Evolutionary conservation across 768 basidiomycete species (phyloP).

Genomic region (Tricholoma saponaceum): DNA sequence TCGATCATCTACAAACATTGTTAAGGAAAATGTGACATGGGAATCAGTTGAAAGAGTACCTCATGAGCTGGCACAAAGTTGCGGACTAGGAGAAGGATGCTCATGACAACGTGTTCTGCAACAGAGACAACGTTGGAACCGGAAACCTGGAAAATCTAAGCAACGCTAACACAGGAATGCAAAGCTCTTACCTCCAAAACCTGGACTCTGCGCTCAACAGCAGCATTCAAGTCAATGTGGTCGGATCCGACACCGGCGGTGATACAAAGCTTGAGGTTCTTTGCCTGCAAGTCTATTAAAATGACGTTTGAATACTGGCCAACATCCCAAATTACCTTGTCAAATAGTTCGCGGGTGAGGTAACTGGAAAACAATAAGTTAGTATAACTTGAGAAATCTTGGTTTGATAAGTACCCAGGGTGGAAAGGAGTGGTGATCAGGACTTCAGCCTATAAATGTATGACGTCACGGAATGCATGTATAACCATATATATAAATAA

Average conservation of each 20-base stretch:
- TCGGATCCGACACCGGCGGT: constrained; percentile 92
- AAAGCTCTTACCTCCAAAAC: constrained; percentile 55
- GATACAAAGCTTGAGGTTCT: constrained; percentile 85
- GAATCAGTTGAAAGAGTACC: constrained; percentile 27
- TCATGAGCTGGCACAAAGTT: constrained; percentile 89
- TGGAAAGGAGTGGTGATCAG: constrained; percentile 86
- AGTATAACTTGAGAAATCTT: not conserved
- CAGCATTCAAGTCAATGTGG: constrained; percentile 86
- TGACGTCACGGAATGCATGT: constrained; percentile 7
- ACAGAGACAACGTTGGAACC: constrained; percentile 91
- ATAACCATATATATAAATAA: not conserved
- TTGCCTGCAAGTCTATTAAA: constrained; percentile 47
- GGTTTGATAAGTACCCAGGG: constrained; percentile 43
- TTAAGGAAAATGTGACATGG: not conserved
- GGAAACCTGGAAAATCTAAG: constrained; percentile 48
- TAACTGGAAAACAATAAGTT: constrained; percentile 34
- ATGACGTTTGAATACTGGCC: not conserved
- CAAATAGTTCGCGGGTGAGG: constrained; percentile 67
- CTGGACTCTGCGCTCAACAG: constrained; percentile 74
- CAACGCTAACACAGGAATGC: not conserved
- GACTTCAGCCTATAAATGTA: constrained; percentile 56
- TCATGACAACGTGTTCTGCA: constrained; percentile 89
- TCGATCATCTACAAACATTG: constrained; percentile 60
- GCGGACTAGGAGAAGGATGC: constrained; percentile 84
- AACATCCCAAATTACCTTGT: constrained; percentile 41